Conservation (phyloP, 345 rosid species). For the Acer negundo region DNA sequence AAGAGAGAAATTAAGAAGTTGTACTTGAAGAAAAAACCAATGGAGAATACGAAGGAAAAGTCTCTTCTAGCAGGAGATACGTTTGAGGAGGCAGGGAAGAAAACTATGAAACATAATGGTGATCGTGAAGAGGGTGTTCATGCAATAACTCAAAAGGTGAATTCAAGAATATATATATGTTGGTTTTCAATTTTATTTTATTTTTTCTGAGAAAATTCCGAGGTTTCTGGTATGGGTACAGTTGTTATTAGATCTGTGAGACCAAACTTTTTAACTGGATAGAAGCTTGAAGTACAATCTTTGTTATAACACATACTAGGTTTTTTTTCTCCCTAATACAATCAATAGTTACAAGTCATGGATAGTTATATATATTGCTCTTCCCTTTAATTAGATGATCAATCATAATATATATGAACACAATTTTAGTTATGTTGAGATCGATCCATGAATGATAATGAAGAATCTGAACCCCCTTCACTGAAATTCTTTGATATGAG, state of each 20-base stretch:
- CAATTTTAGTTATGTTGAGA: too few relatives aligned
- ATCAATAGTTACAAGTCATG: not conserved
- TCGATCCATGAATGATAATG: not conserved
- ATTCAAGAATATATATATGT: not conserved
- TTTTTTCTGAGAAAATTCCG: not conserved
- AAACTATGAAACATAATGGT: not conserved
- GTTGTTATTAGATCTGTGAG: not conserved
- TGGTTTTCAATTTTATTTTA: not conserved
- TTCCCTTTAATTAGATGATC: too few relatives aligned
- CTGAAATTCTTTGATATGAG: not conserved
- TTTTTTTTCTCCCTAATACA: not conserved
- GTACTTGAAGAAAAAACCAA: not conserved
- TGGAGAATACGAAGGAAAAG: slow-evolving; percentile 4
- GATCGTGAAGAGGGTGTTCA: slow-evolving; percentile 11
- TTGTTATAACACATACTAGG: too few relatives aligned
- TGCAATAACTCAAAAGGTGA: slow-evolving; percentile 9
- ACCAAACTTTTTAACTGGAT: not conserved
- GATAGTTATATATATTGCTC: not conserved
- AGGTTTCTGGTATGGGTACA: not conserved
- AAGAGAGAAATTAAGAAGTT: not conserved
- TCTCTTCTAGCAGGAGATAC: not conserved
- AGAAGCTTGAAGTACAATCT: not conserved
- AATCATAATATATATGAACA: too few relatives aligned
- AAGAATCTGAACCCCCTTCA: not conserved
- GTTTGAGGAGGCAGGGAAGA: slow-evolving; percentile 1